Conservation (phyloP, 139 green algal genomes). For the Desmodesmus armatus region DNA sequence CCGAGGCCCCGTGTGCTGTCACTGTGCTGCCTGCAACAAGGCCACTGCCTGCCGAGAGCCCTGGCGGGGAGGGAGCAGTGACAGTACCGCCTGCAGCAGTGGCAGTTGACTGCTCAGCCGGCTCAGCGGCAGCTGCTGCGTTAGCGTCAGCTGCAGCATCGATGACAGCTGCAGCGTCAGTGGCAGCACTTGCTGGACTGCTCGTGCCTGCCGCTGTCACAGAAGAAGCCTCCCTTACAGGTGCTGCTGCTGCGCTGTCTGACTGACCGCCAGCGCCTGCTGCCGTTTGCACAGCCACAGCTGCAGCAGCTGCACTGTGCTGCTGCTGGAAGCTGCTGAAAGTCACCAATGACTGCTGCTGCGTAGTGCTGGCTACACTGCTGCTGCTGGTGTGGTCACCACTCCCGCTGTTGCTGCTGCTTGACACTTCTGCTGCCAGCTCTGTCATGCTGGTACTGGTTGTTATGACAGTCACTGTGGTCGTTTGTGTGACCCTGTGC, state of each 20-base stretch:
- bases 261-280: too few species aligned
- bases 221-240: background rate
- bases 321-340: background rate
- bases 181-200: too few species aligned
- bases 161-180: too few species aligned
- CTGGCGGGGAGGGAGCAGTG: too few species aligned
- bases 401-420: background rate
- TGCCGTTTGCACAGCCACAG: too few species aligned
- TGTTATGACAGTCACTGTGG: background rate
- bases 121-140: background rate
- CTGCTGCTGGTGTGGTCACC: background rate
- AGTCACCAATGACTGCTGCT: background rate
- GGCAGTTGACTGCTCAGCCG: background rate
- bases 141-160: too few species aligned
- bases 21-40: too few species aligned
- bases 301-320: background rate
- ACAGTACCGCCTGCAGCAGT: background rate
- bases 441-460: background rate
- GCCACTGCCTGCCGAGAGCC: too few species aligned
- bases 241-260: conserved; percentile 29
- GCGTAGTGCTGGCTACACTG: background rate
- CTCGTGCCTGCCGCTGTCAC: too few species aligned
- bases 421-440: background rate
- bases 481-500: background rate
- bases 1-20: too few species aligned